Percentiles rank a stretch among this genome's conserved stretches.
Evolutionary conservation across 176 grass and related monocot genomes (phyloP).

Genomic region (Zizania latifolia): DNA sequence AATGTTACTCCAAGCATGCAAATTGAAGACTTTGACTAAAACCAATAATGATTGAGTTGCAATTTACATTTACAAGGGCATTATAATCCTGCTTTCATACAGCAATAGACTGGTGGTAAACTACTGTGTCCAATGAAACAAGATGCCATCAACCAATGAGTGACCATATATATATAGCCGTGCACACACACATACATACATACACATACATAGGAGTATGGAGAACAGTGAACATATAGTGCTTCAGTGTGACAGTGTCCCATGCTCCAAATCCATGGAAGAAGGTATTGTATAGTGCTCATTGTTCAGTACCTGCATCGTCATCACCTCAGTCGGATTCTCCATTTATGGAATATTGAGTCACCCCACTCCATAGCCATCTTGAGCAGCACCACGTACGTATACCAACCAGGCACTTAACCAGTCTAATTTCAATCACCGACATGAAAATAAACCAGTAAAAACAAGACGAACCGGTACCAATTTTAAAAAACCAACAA

Average conservation of each 20-base stretch:
- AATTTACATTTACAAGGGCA: not conserved
- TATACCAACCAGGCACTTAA: no score
- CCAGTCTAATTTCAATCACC: no score
- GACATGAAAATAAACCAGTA: no score
- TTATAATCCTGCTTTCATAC: not conserved
- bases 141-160: not conserved
- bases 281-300: no score
- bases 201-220: no score
- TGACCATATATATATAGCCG: not conserved
- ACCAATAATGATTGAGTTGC: not conserved
- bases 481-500: no score
- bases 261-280: no score
- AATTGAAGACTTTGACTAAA: not conserved
- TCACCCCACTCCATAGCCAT: not conserved
- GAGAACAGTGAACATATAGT: no score
- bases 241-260: no score
- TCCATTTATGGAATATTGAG: not conserved
- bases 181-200: no score
- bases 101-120: not conserved
- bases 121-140: not conserved
- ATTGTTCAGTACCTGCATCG: not conserved
- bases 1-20: not conserved
- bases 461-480: no score
- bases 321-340: constrained; percentile 7
- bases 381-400: no score